phyloP scores from a whole-genome alignment of 106 monocot genomes.

The Phalaenopsis aphrodite region DNA sequence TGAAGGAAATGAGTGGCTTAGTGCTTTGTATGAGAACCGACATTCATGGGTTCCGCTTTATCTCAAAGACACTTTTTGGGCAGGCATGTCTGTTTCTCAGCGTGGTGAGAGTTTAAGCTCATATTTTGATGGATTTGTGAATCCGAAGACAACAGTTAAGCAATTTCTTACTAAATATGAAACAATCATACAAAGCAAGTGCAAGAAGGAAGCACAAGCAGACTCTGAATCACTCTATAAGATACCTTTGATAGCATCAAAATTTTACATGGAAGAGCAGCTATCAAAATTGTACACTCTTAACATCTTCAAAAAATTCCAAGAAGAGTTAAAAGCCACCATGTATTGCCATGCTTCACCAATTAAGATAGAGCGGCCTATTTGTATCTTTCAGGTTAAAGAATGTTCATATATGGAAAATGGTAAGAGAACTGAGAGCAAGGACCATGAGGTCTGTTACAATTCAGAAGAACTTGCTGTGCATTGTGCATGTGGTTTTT shows the following conservation, averaged over 20 bases:
- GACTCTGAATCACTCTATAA: conserved; percentile 22
- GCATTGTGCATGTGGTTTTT: conserved; percentile 30
- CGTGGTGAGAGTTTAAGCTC: conserved; percentile 19
- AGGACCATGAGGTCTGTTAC: conserved; percentile 20
- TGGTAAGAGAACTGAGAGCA: conserved; percentile 16
- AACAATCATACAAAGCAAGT: conserved; percentile 23
- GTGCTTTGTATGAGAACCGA: conserved; percentile 19
- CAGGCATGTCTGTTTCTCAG: conserved; percentile 31
- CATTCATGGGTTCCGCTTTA: conserved; percentile 37
- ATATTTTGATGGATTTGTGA: conserved; percentile 32
- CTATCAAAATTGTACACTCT: conserved; percentile 32
- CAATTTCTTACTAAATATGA: conserved; percentile 44
- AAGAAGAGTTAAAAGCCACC: conserved; percentile 33
- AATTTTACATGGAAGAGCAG: conserved; percentile 36
- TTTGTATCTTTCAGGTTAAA: conserved; percentile 29
- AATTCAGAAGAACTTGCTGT: conserved; percentile 27
- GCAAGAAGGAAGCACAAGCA: conserved; percentile 28
- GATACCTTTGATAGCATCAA: conserved; percentile 10
- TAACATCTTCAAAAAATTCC: conserved; percentile 41
- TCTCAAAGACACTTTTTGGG: conserved; percentile 42
- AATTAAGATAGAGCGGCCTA: conserved; percentile 17
- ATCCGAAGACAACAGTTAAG: conserved; percentile 26
- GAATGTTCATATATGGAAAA: conserved; percentile 31
- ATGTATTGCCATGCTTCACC: conserved; percentile 27
- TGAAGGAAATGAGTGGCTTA: conserved; percentile 26